Conservation (phyloP, 768 basidiomycete genomes). For the Wakefieldia striispora region DNA sequence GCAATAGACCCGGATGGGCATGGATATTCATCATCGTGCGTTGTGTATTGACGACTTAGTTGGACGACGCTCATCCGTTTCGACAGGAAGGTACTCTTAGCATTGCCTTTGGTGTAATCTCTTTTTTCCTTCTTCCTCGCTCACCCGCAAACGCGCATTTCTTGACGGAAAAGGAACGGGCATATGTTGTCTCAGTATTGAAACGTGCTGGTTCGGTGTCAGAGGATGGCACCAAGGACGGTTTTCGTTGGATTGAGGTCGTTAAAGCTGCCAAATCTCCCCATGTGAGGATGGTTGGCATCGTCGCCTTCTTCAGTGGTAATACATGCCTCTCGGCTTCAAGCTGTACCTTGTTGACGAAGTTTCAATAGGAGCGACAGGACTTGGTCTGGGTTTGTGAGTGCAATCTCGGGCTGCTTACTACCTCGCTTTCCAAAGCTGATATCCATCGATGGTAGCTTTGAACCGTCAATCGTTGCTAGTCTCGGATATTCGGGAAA, state of each 20-base stretch:
- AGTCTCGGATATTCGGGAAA: slow-evolving; percentile 55
- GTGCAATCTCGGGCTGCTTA: slow-evolving; percentile 1
- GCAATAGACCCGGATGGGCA: slow-evolving; percentile 55
- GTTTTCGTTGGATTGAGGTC: slow-evolving; percentile 59
- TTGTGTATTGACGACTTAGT: neutral
- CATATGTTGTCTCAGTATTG: slow-evolving; percentile 37
- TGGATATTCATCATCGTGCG: slow-evolving; percentile 57
- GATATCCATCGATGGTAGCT: slow-evolving; percentile 44
- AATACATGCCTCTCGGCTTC: slow-evolving; percentile 20
- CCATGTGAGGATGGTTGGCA: slow-evolving; percentile 51
- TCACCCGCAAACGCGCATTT: slow-evolving; percentile 48
- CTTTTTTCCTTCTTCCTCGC: slow-evolving; percentile 49
- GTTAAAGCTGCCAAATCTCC: slow-evolving; percentile 45
- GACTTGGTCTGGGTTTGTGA: slow-evolving; percentile 21
- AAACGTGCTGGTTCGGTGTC: slow-evolving; percentile 31
- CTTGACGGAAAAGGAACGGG: slow-evolving; percentile 48
- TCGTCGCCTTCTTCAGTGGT: slow-evolving; percentile 54
- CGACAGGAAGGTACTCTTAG: slow-evolving; percentile 61
- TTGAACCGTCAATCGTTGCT: slow-evolving; percentile 62
- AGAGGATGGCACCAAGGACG: slow-evolving; percentile 41
- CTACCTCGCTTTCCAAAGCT: slow-evolving; percentile 37
- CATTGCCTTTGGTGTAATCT: slow-evolving; percentile 48
- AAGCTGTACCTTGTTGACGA: neutral
- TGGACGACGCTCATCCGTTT: neutral
- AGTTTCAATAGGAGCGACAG: slow-evolving; percentile 9